Percentiles rank a stretch among this genome's conserved stretches.
These are phyloP conservation scores for Oryza meridionalis DNA, from an alignment of 176 grass and related monocot species.

Conservation along the genomic window DNA sequence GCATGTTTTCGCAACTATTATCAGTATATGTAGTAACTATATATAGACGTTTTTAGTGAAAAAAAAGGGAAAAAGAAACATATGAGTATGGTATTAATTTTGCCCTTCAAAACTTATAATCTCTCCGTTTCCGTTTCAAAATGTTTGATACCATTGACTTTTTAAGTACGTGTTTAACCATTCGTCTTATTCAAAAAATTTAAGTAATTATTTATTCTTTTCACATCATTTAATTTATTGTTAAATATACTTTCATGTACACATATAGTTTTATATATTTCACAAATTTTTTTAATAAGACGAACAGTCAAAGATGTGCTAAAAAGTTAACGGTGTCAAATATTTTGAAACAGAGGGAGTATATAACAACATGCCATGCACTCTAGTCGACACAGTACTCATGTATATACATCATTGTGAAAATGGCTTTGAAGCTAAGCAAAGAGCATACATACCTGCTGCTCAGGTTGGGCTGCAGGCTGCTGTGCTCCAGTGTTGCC, in stretches of 20 bases:
- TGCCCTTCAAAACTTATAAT: neutral
- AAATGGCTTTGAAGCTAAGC: slow-evolving; percentile 62
- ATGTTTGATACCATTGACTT: no score
- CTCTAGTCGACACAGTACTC: neutral
- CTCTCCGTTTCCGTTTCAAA: no score
- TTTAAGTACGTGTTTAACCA: no score
- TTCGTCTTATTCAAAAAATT: no score
- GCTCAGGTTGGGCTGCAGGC: slow-evolving; percentile 43
- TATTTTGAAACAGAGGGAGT: no score
- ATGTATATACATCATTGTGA: slow-evolving; percentile 33
- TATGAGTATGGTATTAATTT: neutral
- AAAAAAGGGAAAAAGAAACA: neutral
- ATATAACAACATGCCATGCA: neutral
- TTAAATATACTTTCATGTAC: no score
- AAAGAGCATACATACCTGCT: slow-evolving; percentile 49
- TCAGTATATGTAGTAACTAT: neutral
- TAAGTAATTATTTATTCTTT: no score
- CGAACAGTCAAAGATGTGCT: no score
- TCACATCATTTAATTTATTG: no score
- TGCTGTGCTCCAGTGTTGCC: slow-evolving; percentile 40
- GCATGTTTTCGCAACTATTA: neutral
- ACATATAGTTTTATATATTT: no score
- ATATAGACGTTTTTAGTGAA: neutral
- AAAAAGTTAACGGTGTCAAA: no score
- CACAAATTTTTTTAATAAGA: no score